Percentiles rank a stretch among this genome's conserved stretches.
Conservation (phyloP, 768 basidiomycete genomes). For the Russula brevipes region DNA sequence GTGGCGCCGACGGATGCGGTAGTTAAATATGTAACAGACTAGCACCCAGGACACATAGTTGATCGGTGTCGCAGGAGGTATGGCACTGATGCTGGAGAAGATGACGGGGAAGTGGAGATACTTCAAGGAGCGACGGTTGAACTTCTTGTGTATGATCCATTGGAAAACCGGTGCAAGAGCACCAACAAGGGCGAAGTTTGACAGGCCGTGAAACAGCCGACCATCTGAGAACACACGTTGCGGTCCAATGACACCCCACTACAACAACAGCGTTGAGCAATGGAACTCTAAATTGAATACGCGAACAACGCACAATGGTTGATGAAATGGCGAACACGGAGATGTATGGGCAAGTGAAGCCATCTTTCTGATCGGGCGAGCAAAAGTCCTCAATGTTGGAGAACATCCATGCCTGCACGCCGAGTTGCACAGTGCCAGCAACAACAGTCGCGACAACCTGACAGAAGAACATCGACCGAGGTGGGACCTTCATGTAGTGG, state of each 20-base stretch:
- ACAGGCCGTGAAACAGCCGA: constrained; percentile 33
- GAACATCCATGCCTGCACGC: constrained; percentile 76
- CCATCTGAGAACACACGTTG: constrained; percentile 31
- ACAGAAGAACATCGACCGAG: constrained; percentile 63
- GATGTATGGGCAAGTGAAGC: constrained; percentile 66
- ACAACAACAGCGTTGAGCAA: not conserved
- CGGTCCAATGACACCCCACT: constrained; percentile 71
- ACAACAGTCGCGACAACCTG: constrained; percentile 65
- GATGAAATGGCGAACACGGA: constrained; percentile 75
- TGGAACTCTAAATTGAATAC: not conserved
- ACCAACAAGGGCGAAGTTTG: constrained; percentile 77
- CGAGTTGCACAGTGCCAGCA: constrained; percentile 68
- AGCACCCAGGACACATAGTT: constrained; percentile 39
- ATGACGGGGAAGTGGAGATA: constrained; percentile 57
- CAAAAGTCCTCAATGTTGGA: constrained; percentile 63
- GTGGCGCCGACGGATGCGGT: constrained; percentile 36
- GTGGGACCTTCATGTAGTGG: constrained; percentile 67
- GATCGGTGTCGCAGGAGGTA: constrained; percentile 41
- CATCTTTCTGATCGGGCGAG: constrained; percentile 44
- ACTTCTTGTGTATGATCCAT: constrained; percentile 40
- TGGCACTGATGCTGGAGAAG: constrained; percentile 37
- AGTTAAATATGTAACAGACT: constrained; percentile 37
- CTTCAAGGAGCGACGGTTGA: constrained; percentile 32
- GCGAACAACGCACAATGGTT: constrained; percentile 50
- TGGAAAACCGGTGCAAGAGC: constrained; percentile 52